Base-by-base conservation (phyloP, 1,139 yeast species). In the Hanseniaspora uvarum region DNA sequence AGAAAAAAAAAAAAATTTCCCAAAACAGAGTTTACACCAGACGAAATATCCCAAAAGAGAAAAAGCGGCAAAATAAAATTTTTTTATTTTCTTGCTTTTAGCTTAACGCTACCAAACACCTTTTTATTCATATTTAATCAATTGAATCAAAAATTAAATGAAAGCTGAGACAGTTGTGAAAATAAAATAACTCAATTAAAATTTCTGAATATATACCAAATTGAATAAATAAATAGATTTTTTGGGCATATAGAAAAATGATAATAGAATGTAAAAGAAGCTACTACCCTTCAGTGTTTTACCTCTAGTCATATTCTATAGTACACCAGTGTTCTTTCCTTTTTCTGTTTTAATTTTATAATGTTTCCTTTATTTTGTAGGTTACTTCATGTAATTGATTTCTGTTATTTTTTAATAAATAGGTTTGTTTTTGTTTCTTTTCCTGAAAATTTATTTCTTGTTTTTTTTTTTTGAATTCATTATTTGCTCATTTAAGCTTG, bases 401-500 rank as follows among this genome's bases (percentile, higher is more conserved):
- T 30, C 23, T 44, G 21, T 51, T 30, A 31, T 31, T 14, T 44
- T 4, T 44, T 44, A 18, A 19, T 12, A 26, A 28, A 21, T 31
- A 30, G 19, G 8, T 34, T 34, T 34, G 37, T 34, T 34, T 34
- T 34, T 34, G 19, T 6, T 34, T 34, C 37, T 34, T 34, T 34
- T n/a, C 37, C 37, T 34, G 37, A 34, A 34, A 31, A 6, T 31
- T 14, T 14, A 2, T 10, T 7, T 14, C n/a, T n/a, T n/a, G n/a
- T 31, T 11, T 31, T n/a, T 34, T 33, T 11, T 14, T 26, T 18
- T 11, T 6, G 14, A 14, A 36, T 38, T 34, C 33, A 5, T 16
- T 26, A n/a, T n/a, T 12, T 49, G 57, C 24, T 33, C 40, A 2
- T 11, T 56, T 49, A 61, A 46, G 67, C 59, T 14, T 64, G 78